A percentile compares a stretch with the other conserved stretches of the same genome.
phyloP scores from a whole-genome alignment of 208 protist genomes.

The Leishmania tarentolae region DNA sequence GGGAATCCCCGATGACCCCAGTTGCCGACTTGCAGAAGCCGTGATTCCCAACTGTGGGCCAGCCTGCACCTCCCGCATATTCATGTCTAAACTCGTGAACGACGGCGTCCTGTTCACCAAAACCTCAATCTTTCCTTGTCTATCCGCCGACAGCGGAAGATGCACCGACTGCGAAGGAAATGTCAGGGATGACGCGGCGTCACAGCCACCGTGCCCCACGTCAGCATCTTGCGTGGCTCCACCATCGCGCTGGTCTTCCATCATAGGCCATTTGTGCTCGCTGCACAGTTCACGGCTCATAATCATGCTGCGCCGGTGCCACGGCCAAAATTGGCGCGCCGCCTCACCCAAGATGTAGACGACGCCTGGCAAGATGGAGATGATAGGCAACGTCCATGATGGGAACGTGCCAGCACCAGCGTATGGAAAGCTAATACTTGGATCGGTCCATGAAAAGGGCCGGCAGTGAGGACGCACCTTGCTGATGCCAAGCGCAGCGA shows the following conservation, averaged over 20 bases:
- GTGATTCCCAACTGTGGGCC: background rate
- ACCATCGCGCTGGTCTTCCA: background rate
- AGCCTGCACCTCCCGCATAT: background rate
- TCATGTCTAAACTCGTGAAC: background rate
- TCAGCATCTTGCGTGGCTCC: background rate
- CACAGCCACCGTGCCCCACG: background rate
- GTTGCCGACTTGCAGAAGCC: background rate
- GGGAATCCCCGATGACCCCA: background rate
- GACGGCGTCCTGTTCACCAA: background rate
- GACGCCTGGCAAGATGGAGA: constrained; percentile 37
- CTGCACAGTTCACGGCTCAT: background rate
- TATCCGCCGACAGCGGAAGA: too few relatives aligned
- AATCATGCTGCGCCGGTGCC: background rate
- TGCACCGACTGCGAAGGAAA: background rate
- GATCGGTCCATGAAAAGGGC: constrained; percentile 53
- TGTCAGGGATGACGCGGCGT: background rate
- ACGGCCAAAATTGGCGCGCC: constrained; percentile 8
- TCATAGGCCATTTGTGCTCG: background rate
- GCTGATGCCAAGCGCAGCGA: constrained; percentile 19
- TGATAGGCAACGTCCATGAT: constrained; percentile 46
- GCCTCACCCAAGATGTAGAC: constrained; percentile 44
- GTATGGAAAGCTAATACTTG: constrained; percentile 42
- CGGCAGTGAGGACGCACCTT: constrained; percentile 48
- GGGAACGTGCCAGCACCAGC: constrained; percentile 41
- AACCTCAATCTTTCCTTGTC: background rate